Evolutionary conservation across 768 basidiomycete species (phyloP), one percentile per base, ranked within the genome.

Genomic region (Lactifluus pinguis): DNA sequence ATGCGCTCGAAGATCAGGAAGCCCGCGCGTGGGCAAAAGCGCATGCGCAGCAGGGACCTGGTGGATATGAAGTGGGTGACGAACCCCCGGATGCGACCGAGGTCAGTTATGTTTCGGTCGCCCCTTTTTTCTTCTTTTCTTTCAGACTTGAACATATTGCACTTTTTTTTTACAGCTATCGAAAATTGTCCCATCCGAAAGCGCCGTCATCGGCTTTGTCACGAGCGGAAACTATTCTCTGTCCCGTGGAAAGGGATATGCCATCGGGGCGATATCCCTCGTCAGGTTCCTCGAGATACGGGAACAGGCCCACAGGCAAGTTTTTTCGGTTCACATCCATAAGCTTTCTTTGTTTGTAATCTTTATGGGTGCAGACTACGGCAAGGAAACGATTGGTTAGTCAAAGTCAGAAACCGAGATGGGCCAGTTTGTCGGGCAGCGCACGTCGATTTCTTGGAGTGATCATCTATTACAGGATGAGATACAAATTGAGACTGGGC

Each of bases 221-320:
- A 92, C 92, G 0, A 86, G 89, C 2, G 95, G 94, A 0, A 85
- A 84, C 61, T 87, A 81, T 69, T 95, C 94, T 1, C 78, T 98
- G 8, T 79, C 83, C 0, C 80, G 84, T 32, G 95, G 95, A 0
- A 74, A 80, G 60, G 93, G 91, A 0, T 83, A 83, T 66, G 94
- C 83, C 2, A 77, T 97, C 13, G 95, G 85, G 17, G 83, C 85
- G 0, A 72, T 98, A 17, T 76, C 89, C 3, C 69, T 94, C 13
- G 67, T 71, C 30, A 74, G 74, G 56, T 73, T 84, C 39, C 65
- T 86, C 29, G 76, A 80, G 39, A 70, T 87, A 19, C 71, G 76
- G 59, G 75, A 80, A 59, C 86, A 87, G 63, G 72, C 76, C 4
- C 59, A 70, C 56, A 71, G 75, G 78, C 77, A 21, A 5, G 72